Percentiles rank a stretch among this genome's conserved stretches.
phyloP scores from a whole-genome alignment of 768 basidiomycete species.

The Termitomyces sp. region DNA sequence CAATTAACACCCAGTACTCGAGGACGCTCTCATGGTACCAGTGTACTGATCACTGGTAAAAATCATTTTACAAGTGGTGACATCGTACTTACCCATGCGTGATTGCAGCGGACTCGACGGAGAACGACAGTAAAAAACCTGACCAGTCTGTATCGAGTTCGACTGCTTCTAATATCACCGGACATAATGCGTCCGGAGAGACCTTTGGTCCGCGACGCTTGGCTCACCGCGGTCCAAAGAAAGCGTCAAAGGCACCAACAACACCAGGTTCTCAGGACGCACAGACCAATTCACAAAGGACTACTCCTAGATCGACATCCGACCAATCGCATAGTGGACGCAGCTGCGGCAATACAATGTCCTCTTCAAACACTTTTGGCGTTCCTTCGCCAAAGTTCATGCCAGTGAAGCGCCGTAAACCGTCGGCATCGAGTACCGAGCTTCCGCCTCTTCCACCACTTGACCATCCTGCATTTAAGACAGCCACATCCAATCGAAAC shows the following conservation, averaged over 20 bases:
- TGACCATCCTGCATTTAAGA: slow-evolving; percentile 37
- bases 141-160: slow-evolving; percentile 12
- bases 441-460: slow-evolving; percentile 56
- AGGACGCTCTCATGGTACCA: slow-evolving; percentile 4
- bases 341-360: slow-evolving; percentile 15
- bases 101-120: not conserved
- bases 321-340: slow-evolving; percentile 10
- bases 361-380: slow-evolving; percentile 31
- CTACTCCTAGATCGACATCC: slow-evolving; percentile 12
- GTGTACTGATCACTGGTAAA: slow-evolving; percentile 4
- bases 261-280: slow-evolving; percentile 9
- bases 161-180: slow-evolving; percentile 5
- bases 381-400: slow-evolving; percentile 28
- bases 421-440: slow-evolving; percentile 26
- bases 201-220: slow-evolving; percentile 13
- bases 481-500: slow-evolving; percentile 1
- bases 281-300: not conserved
- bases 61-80: not conserved
- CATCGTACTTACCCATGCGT: not conserved
- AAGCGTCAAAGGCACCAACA: not conserved
- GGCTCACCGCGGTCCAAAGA: slow-evolving; percentile 5
- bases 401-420: slow-evolving; percentile 17
- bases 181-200: slow-evolving; percentile 11
- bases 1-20: slow-evolving; percentile 14
- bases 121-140: not conserved